phyloP scores from a whole-genome alignment of 2,329 filamentous ascomycete genomes.

The Alternaria rosae region DNA sequence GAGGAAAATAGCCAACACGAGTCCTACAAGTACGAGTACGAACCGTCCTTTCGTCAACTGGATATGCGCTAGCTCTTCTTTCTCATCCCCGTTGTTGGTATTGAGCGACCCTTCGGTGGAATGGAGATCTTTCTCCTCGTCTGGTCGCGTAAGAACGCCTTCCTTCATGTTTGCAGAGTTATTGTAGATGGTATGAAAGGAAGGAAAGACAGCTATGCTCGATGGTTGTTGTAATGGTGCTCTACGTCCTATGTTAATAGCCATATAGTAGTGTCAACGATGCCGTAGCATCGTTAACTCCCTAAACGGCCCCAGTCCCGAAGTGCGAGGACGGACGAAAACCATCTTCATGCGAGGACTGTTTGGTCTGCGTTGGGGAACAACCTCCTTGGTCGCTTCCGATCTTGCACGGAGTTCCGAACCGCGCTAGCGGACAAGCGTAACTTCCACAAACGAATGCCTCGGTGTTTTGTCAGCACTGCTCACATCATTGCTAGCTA shows the following conservation, averaged over 20 bases:
- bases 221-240: neutral
- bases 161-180: conserved; percentile 1
- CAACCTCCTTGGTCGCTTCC: neutral
- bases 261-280: neutral
- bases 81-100: neutral
- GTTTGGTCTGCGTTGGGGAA: neutral
- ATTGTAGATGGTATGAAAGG: neutral
- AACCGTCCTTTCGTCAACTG: conserved; percentile 1
- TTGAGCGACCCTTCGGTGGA: neutral
- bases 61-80: neutral
- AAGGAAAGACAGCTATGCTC: neutral
- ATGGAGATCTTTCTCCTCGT: neutral
- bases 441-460: neutral
- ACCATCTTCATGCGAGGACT: neutral
- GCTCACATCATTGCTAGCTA: neutral
- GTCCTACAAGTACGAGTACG: neutral
- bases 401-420: neutral
- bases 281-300: neutral
- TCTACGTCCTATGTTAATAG: neutral
- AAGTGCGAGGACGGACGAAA: neutral
- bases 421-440: neutral
- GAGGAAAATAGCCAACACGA: conserved; percentile 8
- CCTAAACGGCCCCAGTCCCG: neutral
- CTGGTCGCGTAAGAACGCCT: neutral
- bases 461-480: neutral